Conservation (phyloP, 2,329 filamentous ascomycete species). For the Clonostachys rosea region DNA sequence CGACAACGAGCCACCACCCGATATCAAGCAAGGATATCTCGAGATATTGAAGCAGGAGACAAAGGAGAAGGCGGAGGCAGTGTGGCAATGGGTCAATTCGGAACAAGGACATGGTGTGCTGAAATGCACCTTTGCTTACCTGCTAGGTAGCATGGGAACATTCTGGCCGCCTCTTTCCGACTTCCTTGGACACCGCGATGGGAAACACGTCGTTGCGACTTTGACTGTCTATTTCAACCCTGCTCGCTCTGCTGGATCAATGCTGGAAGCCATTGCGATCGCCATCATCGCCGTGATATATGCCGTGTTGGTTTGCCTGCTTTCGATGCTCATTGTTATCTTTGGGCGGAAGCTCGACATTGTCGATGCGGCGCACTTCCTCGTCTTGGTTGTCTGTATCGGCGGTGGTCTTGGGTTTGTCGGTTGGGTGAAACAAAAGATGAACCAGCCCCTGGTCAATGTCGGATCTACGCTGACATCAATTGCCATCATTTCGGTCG, state of each 20-base stretch:
- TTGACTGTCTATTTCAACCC: conserved; percentile 95
- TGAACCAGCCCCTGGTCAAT: conserved; percentile 76
- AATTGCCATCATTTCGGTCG: conserved; percentile 81
- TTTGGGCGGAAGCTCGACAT: conserved; percentile 67
- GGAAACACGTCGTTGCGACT: conserved; percentile 90
- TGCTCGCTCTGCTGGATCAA: conserved; percentile 78
- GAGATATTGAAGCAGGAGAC: conserved; percentile 12
- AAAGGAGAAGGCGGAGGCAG: conserved; percentile 28
- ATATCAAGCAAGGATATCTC: conserved; percentile 7
- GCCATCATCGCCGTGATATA: conserved; percentile 77
- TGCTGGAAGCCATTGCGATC: conserved; percentile 79
- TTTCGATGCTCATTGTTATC: conserved; percentile 85
- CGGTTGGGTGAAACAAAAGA: conserved; percentile 79
- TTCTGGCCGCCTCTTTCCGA: conserved; percentile 70
- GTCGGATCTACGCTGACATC: conserved; percentile 82
- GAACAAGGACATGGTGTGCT: conserved; percentile 74
- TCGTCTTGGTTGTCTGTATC: conserved; percentile 79
- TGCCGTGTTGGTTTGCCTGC: conserved; percentile 60
- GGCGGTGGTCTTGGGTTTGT: conserved; percentile 84
- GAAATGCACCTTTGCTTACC: conserved; percentile 88
- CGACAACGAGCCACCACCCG: conserved; percentile 2
- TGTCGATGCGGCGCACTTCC: conserved; percentile 67
- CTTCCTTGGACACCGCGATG: conserved; percentile 77
- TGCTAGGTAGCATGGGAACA: conserved; percentile 80
- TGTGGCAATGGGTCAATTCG: conserved; percentile 61